Conservation (phyloP, 805 yeast species). For the Jamesozyma spencerorum region DNA sequence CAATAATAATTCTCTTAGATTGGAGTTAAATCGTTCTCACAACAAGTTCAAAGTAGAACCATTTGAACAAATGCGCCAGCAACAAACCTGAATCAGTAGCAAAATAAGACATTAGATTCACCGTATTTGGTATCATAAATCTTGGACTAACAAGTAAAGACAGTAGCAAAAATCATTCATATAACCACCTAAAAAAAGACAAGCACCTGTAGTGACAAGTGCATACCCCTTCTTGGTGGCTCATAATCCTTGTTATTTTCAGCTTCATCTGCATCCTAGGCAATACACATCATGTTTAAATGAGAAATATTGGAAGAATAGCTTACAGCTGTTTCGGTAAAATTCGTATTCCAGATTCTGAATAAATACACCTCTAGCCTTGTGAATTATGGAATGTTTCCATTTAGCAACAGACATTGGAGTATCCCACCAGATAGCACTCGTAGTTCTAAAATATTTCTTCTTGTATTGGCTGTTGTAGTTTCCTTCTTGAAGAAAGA, state of each 20-base stretch:
- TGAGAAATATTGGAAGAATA: neutral
- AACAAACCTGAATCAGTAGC: slow-evolving; percentile 82
- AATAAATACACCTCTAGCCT: neutral
- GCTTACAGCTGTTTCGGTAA: neutral
- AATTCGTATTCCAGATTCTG: neutral
- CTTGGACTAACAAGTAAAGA: slow-evolving; percentile 56
- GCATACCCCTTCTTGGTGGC: neutral
- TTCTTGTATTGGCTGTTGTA: too few species aligned
- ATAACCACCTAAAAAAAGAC: slow-evolving; percentile 88
- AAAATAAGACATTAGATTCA: slow-evolving; percentile 65
- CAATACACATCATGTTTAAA: too few species aligned
- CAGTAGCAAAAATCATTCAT: slow-evolving; percentile 79
- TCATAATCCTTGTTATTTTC: neutral
- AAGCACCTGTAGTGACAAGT: slow-evolving; percentile 80
- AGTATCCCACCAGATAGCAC: neutral
- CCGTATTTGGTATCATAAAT: slow-evolving; percentile 60
- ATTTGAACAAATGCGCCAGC: slow-evolving; percentile 76
- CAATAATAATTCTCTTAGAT: slow-evolving; percentile 91
- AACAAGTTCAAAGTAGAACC: slow-evolving; percentile 76
- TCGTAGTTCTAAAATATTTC: too few species aligned
- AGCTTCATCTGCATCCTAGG: neutral
- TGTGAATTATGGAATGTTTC: neutral
- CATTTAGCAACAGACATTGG: neutral
- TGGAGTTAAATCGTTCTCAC: slow-evolving; percentile 56
- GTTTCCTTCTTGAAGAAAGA: too few species aligned